Conservation (phyloP, 768 basidiomycete genomes). For the Pisolithus orientalis region DNA sequence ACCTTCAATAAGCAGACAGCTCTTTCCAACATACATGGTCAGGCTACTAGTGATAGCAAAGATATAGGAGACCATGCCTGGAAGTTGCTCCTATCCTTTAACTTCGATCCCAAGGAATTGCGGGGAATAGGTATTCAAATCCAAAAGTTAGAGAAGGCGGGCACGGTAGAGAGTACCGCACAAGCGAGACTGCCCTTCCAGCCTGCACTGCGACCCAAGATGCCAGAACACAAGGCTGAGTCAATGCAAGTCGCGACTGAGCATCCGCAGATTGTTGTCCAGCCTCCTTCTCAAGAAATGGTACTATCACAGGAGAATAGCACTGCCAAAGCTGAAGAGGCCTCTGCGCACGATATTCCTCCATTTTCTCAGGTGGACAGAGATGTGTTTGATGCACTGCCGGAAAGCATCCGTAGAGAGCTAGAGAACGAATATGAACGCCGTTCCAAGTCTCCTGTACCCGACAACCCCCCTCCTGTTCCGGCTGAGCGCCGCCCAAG, state of each 20-base stretch:
- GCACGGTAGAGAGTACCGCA: conserved; percentile 32
- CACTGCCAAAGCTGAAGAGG: conserved; percentile 4
- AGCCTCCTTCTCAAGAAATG: conserved; percentile 31
- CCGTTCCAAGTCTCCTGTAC: conserved; percentile 47
- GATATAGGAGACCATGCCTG: conserved; percentile 75
- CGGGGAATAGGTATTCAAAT: conserved; percentile 90
- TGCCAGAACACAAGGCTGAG: neutral
- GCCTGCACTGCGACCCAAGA: conserved; percentile 6
- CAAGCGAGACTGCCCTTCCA: conserved; percentile 63
- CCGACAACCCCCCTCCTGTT: conserved; percentile 6
- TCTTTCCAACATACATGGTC: conserved; percentile 52
- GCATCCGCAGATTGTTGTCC: conserved; percentile 19
- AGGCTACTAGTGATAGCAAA: conserved; percentile 65
- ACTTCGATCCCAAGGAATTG: conserved; percentile 80
- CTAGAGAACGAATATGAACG: conserved; percentile 61
- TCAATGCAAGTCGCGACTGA: neutral
- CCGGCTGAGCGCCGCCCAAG: conserved; percentile 16
- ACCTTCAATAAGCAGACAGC: conserved; percentile 69
- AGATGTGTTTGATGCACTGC: conserved; percentile 64
- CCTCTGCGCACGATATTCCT: conserved; percentile 38
- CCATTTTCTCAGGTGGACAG: conserved; percentile 73
- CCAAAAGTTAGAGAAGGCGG: conserved; percentile 68
- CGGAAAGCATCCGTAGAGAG: conserved; percentile 62
- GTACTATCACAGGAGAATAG: conserved; percentile 1
- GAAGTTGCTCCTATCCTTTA: conserved; percentile 64